Percentiles rank a stretch among this genome's conserved stretches.
Evolutionary conservation across 2,329 filamentous ascomycete genomes (phyloP).

Genomic region (Aureobasidium sp.): DNA sequence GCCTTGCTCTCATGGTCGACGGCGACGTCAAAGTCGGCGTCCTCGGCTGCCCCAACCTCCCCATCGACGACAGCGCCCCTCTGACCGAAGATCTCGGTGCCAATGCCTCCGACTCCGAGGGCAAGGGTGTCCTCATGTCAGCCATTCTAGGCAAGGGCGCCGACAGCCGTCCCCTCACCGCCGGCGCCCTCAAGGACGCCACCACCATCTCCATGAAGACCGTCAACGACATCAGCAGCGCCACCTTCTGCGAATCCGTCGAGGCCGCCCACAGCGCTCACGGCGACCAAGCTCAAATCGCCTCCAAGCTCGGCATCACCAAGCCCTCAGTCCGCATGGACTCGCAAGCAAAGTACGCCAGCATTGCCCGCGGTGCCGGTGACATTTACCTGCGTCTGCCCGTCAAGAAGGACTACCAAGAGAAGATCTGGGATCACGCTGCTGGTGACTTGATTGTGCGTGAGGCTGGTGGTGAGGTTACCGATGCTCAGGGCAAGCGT

Average conservation of each 20-base stretch:
- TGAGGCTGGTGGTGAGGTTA: conserved; percentile 87
- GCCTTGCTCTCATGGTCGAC: conserved; percentile 83
- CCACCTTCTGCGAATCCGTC: conserved; percentile 94
- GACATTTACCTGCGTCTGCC: conserved; percentile 92
- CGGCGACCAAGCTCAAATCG: conserved; percentile 77
- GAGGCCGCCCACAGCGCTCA: conserved; percentile 90
- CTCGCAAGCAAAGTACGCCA: conserved; percentile 95
- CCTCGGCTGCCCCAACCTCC: conserved; percentile 90
- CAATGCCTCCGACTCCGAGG: conserved; percentile 63
- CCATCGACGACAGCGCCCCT: conserved; percentile 67
- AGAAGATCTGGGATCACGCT: conserved; percentile 99
- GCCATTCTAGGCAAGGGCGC: conserved; percentile 74
- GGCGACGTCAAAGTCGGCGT: conserved; percentile 92
- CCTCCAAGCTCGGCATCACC: conserved; percentile 76
- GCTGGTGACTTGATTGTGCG: conserved; percentile 89
- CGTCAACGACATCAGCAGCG: conserved; percentile 63
- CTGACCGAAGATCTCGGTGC: conserved; percentile 64
- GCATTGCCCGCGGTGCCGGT: conserved; percentile 84
- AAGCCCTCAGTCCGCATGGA: conserved; percentile 90
- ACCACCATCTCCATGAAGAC: conserved; percentile 72
- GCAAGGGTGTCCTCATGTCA: conserved; percentile 80
- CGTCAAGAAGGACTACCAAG: conserved; percentile 77
- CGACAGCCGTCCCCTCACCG: conserved; percentile 62
- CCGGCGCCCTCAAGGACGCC: conserved; percentile 44
- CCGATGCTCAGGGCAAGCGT: conserved; percentile 74